A percentile compares a stretch with the other conserved stretches of the same genome.
These are phyloP conservation scores for Camptophora hylomeconis DNA, from an alignment of 2,329 filamentous ascomycete species.

Conservation along the genomic window DNA sequence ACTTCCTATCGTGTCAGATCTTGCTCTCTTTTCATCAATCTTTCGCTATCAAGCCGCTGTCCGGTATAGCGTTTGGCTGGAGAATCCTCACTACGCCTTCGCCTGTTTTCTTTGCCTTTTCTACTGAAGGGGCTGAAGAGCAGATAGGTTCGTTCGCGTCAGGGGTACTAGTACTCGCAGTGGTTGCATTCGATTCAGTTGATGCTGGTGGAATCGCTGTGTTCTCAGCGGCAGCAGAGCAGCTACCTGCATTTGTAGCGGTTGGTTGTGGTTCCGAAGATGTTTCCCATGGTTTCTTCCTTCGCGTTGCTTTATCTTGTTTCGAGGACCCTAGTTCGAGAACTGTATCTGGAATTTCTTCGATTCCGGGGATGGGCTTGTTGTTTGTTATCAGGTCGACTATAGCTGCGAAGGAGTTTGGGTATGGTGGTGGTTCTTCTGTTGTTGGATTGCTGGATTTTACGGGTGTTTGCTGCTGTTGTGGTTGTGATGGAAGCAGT, in stretches of 20 bases:
- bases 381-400: conserved; percentile 73
- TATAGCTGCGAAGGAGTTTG: conserved; percentile 71
- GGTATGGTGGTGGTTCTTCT: conserved; percentile 51
- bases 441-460: conserved; percentile 15
- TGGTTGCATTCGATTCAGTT: no score
- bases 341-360: conserved; percentile 70
- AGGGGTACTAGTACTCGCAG: no score
- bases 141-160: no score
- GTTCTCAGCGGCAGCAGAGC: conserved; percentile 1
- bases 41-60: conserved; percentile 13
- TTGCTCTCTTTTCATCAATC: no score
- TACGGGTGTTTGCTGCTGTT: conserved; percentile 1
- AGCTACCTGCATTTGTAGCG: background rate
- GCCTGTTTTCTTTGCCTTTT: conserved; percentile 7
- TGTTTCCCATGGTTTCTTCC: conserved; percentile 77
- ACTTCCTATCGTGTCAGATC: no score
- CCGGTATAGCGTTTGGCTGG: conserved; percentile 16
- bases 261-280: no score
- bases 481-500: background rate
- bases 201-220: no score
- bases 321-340: conserved; percentile 38
- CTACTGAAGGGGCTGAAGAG: no score
- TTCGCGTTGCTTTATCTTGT: conserved; percentile 27
- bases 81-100: conserved; percentile 16
- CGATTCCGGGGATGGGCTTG: conserved; percentile 73